Evolutionary conservation across 1,139 yeast species (phyloP).

Genomic region (Pichia sp.): DNA sequence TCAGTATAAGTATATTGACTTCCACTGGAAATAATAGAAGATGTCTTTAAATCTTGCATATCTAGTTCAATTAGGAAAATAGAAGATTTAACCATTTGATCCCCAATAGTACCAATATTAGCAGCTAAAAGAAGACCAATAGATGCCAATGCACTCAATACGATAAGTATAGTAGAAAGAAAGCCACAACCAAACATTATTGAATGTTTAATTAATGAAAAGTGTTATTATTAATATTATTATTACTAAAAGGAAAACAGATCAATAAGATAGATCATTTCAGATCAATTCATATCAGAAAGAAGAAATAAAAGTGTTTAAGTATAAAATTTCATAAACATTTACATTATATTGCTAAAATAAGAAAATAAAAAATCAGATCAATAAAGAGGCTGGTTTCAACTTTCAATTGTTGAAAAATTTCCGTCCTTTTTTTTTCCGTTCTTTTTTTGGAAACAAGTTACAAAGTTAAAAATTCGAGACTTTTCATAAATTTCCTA

Average conservation of each 20-base stretch:
- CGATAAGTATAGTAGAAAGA: conserved; percentile 4
- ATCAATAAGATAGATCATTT: not conserved
- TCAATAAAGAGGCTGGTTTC: not conserved
- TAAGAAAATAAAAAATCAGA: not conserved
- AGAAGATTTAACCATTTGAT: conserved; percentile 31
- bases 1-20: conserved; percentile 19
- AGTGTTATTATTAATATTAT: not conserved
- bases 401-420: not conserved
- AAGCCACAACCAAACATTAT: conserved; percentile 8
- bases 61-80: conserved; percentile 39
- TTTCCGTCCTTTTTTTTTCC: not conserved
- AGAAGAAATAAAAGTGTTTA: too few species aligned
- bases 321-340: too few species aligned
- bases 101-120: conserved; percentile 21
- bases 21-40: conserved; percentile 17
- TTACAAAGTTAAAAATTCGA: too few species aligned
- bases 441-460: not conserved
- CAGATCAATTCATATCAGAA: not conserved
- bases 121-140: conserved; percentile 15
- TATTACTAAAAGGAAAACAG: not conserved
- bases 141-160: conserved; percentile 12
- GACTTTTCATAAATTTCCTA: too few species aligned
- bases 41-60: conserved; percentile 27
- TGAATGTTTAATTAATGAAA: not conserved
- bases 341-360: too few species aligned